Conservation (phyloP, 2,329 filamentous ascomycete species). For the Talaromyces amestolkiae region DNA sequence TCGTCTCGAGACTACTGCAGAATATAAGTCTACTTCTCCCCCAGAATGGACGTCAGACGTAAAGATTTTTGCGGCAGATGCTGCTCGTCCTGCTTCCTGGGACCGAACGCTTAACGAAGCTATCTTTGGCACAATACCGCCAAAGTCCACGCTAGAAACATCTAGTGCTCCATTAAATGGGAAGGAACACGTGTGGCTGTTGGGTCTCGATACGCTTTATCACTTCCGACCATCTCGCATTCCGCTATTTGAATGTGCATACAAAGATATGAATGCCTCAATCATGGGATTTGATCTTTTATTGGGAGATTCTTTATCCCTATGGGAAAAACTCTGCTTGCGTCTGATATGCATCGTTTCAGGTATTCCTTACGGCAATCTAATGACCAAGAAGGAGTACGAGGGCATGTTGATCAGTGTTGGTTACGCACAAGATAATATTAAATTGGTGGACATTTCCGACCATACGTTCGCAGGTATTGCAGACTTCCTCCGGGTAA, state of each 20-base stretch:
- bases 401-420: constrained; percentile 44
- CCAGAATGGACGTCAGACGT: constrained; percentile 16
- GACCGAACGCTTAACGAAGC: constrained; percentile 25
- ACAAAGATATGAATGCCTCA: constrained; percentile 45
- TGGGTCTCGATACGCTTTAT: constrained; percentile 58
- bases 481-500: constrained; percentile 43
- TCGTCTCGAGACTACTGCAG: constrained; percentile 16
- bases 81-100: constrained; percentile 50
- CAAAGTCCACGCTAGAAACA: neutral
- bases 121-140: constrained; percentile 15
- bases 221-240: constrained; percentile 56
- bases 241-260: constrained; percentile 47
- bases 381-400: constrained; percentile 50
- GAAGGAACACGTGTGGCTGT: constrained; percentile 48
- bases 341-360: constrained; percentile 48
- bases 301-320: constrained; percentile 27
- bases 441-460: constrained; percentile 53
- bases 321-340: constrained; percentile 36
- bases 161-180: neutral
- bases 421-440: constrained; percentile 47
- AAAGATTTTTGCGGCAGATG: constrained; percentile 50
- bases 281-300: constrained; percentile 58
- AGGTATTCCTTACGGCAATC: constrained; percentile 51
- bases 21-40: neutral
- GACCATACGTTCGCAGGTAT: constrained; percentile 54